phyloP scores from a whole-genome alignment of 208 protist species.

The Kentomonas sorsogonicus region DNA sequence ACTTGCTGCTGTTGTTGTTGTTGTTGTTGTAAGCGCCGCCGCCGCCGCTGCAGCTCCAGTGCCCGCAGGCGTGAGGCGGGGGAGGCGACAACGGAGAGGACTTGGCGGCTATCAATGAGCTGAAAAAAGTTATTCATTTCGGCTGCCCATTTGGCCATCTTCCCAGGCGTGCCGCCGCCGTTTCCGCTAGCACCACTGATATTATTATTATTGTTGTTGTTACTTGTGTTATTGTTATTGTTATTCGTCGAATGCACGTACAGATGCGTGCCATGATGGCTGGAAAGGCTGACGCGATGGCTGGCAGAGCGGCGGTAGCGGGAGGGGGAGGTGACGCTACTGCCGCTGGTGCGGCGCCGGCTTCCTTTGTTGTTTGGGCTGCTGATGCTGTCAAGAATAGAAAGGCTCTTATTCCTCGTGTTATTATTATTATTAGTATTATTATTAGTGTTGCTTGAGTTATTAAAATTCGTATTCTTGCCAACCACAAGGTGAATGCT shows the following conservation, averaged over 20 bases:
- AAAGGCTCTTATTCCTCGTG: no score
- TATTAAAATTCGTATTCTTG: not conserved
- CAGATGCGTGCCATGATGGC: conserved; percentile 64
- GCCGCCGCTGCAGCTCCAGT: conserved; percentile 3
- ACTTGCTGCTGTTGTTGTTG: not conserved
- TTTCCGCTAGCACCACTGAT: not conserved
- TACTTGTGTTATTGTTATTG: conserved; percentile 6
- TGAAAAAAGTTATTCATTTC: conserved; percentile 52
- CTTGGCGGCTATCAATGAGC: conserved; percentile 46
- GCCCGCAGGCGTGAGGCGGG: no score
- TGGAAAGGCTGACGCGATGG: conserved; percentile 35
- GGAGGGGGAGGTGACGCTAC: no score
- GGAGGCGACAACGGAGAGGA: conserved; percentile 37
- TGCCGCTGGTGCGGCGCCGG: no score
- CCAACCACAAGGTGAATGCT: not conserved
- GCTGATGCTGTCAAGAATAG: not conserved
- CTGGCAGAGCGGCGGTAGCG: conserved; percentile 22
- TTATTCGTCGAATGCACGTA: not conserved
- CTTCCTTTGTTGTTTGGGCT: not conserved
- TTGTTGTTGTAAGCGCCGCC: not conserved
- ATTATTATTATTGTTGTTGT: conserved; percentile 4
- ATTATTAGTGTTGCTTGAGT: conserved; percentile 9
- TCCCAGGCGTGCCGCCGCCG: conserved; percentile 2
- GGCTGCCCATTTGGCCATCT: conserved; percentile 43
- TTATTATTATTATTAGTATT: conserved; percentile 15